Percentiles rank a stretch among this genome's conserved stretches.
phyloP scores from a whole-genome alignment of 306 rosid genomes.

The Quercus dentata region DNA sequence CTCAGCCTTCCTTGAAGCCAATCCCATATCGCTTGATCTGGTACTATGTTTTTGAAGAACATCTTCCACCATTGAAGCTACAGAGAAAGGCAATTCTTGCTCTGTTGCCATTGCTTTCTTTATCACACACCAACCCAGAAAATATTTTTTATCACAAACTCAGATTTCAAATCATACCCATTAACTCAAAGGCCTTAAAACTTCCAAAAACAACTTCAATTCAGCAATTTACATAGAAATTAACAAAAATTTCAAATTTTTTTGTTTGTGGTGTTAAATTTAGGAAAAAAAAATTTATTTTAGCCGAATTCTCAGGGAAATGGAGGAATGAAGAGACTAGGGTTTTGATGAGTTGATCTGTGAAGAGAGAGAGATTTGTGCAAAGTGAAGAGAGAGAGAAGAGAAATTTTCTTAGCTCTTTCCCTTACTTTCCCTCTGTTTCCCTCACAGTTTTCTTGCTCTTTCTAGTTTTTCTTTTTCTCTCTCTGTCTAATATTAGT shows the following conservation, averaged over 20 bases:
- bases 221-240: background rate
- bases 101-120: conserved; percentile 48
- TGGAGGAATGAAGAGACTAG: conserved; percentile 14
- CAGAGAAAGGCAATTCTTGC: conserved; percentile 54
- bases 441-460: conserved; percentile 7
- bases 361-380: background rate
- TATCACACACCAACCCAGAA: background rate
- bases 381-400: conserved; percentile 31
- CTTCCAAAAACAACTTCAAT: conserved; percentile 1
- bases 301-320: conserved; percentile 20
- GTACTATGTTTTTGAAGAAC: conserved; percentile 64
- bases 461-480: background rate
- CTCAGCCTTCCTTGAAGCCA: conserved; percentile 65
- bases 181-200: background rate
- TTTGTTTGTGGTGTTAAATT: background rate
- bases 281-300: background rate
- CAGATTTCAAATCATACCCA: conserved; percentile 21
- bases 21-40: conserved; percentile 30
- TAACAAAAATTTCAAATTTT: background rate
- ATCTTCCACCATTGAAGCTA: conserved; percentile 71
- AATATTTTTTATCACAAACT: background rate
- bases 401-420: conserved; percentile 20
- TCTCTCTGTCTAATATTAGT: conserved; percentile 43
- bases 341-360: conserved; percentile 19
- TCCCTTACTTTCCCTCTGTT: conserved; percentile 29